Evolutionary conservation across 495 filamentous ascomycete genomes (phyloP), one percentile per base, ranked within the genome.

Genomic region (Talaromyces ruber): DNA sequence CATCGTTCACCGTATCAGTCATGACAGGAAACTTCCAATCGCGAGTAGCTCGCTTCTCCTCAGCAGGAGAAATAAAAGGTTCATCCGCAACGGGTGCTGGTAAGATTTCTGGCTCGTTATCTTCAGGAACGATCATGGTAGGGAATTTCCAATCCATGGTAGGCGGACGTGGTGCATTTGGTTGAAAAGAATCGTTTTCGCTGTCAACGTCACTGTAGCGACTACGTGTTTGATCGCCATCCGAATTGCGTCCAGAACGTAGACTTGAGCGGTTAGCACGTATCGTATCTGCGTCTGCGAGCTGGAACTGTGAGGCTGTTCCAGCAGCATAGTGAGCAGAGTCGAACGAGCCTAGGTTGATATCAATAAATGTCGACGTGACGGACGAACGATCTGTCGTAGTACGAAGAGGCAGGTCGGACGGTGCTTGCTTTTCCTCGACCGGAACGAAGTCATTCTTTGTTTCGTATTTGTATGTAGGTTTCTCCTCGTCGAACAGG

Each of bases 81-180:
- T 51, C 29, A 18, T 64, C 43, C 16, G 37, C 26, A 18, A 64
- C 29, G 12, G 51, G 58, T 6, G 65, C 66, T 22, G 68, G 62
- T 28, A 65, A 53, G 24, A 51, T 55, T 58, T 60, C 26, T 60
- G 63, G 58, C 47, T 67, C 58, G 11, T 64, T 67, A 22, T 71
- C 70, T 22, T 71, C 68, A 32, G 66, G 63, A 22, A 66, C 58
- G 53, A 66, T 67, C 53, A 79, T 77, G 1, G 66, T 56, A 0
- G 78, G 78, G 52, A 81, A 81, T 30, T 76, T 79, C 77, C 77
- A 81, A 57, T 79, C 78, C 75, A 79, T 79, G 5, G 79, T 80
- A 6, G 77, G 75, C 43, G 77, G 78, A 6, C 77, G 75, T 3
- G 78, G 76, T 1, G 71, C 78, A 9, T 68, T 72, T 4, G 71